Evolutionary conservation across 495 filamentous ascomycete species (phyloP), one percentile per base, ranked within the genome.

Genomic region (Aspergillus sclerotioniger): DNA sequence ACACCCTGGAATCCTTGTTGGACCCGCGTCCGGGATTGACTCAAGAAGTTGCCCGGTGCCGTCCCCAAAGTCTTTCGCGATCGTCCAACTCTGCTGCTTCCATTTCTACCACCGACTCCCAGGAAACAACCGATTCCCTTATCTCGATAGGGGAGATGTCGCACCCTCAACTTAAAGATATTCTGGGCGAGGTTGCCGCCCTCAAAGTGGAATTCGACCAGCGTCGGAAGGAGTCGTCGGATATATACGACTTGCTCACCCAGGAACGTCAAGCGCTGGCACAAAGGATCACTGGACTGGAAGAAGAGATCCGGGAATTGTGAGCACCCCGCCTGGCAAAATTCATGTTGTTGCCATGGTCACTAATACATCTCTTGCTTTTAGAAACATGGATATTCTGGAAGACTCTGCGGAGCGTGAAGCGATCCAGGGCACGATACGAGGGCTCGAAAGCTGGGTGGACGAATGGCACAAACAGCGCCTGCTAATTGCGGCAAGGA

Each of bases 401-500:
- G 69, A 75, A 58, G 67, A 71, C 19, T 65, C 69, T 13, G 59
- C 74, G 15, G 71, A 76, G 33, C 51, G 70, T 10, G 73, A 77
- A 61, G 69, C 67, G 5, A 68, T 76, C 20, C 68, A 68, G 28
- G 73, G 73, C 6, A 77, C 71, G 3, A 58, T 77, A 16, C 65
- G 53, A n/a, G 71, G 70, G 3, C 60, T 77, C 5, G 67, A 71
- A 33, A 56, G 56, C 15, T 77, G 71, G 70, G 60, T 75, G 19
- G 52, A 64, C 17, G 51, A 61, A 17, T 64, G 71, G 63, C 62
- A 63, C 9, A 59, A 61, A 45, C 58, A 67, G 47, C 66, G 67
- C 25, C 59, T 63, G n/a, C 32, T 51, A 32, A 17, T 47, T 15
- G 52, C 60, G 1, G n/a, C 52, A 16, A 61, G 51, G 32, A 52